Base-by-base conservation (phyloP, 768 basidiomycete genomes). In the Psilocybe cubensis region DNA sequence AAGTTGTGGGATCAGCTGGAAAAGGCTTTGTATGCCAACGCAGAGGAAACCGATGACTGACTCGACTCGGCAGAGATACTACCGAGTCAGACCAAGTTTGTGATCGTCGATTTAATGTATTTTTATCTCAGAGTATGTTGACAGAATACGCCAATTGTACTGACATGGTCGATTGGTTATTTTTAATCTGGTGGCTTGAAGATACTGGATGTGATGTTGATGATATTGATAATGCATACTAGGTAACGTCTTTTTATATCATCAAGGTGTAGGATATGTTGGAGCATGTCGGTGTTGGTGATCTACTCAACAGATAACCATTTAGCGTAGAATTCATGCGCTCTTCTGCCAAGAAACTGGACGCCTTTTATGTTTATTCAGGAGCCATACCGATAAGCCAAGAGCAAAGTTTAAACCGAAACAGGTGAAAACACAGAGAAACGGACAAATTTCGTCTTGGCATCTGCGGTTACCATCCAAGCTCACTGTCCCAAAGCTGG, bases 1-100 rank as follows among this genome's bases (percentile, higher is more conserved):
- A 61, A 56, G 18, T 51, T 72, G 1, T 68, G 61, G 44, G 57
- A 58, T 9, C 50, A 67, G 29, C 49, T 72, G 11, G 75, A 76
- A 47, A 53, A 24, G 20, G 52, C 59, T 2, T 20, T 67, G 11
- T 69, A 69, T 40, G 42, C 54, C 20, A 60, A 57, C 11, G 40
- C 63, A n/a, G 44, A 54, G 35, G 47, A 38, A 25, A 8, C 31
- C 14, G 38, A 20, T 53, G 28, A 49, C 29, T 35, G 18, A 3
- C 5, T n/a, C n/a, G n/a, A n/a, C n/a, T n/a, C n/a, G n/a, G n/a
- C n/a, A n/a, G n/a, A n/a, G n/a, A n/a, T n/a, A n/a, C n/a, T n/a
- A n/a, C n/a, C n/a, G n/a, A n/a, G n/a, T n/a, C n/a, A n/a, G n/a
- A 27, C 25, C 17, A 12, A 38, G 8, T 9, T 4, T 14, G 35